Evolutionary conservation across 2,329 filamentous ascomycete species (phyloP), one percentile per base, ranked within the genome.

Genomic region (Bimuria novae-zelandiae): DNA sequence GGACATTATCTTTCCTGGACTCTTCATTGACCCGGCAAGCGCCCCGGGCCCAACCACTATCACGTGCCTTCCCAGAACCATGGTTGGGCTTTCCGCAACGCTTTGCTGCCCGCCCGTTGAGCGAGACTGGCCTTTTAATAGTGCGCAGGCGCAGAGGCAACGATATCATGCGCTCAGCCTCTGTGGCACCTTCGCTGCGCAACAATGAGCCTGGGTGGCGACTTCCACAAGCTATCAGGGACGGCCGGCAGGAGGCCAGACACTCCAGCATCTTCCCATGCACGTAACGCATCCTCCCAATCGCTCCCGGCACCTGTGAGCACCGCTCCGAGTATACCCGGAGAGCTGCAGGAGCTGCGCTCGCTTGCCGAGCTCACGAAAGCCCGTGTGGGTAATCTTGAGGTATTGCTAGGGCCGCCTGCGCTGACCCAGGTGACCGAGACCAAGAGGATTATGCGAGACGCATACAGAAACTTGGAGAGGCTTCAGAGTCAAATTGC

Each of bases 381-480:
- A 33, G 46, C 45, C 12, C 59, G 57, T 23, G 55, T 66, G 8
- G 49, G 55, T 8, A 54, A 59, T 36, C 50, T 65, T 2, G 55
- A 62, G 29, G 44, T 41, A 2, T 49, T 64, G 12, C 53, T 64
- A 17, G 49, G 56, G 27, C 49, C 55, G 19, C 56, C 58, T 8
- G 50, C 55, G 1, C 27, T 61, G 4, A 51, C 55, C 1, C 52
- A 61, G 27, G 54, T 67, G 30, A 60, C 58, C 1, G 55, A 64
- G 14, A 62, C 64, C 11, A 65, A 67, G 52, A 47, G 56, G 21
- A 52, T 56, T 7, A 41, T 67, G 11, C 63, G 62, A 49, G 54
- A 47, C 10, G 54, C 59, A 14, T 61, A 67, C 35, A 52, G 59
- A 11, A 51, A 56, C 6, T 22, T 69, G n/a, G 66, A 69, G 21